Evolutionary conservation across 2,329 filamentous ascomycete genomes (phyloP).

Genomic region (Penicillium glabrum): DNA sequence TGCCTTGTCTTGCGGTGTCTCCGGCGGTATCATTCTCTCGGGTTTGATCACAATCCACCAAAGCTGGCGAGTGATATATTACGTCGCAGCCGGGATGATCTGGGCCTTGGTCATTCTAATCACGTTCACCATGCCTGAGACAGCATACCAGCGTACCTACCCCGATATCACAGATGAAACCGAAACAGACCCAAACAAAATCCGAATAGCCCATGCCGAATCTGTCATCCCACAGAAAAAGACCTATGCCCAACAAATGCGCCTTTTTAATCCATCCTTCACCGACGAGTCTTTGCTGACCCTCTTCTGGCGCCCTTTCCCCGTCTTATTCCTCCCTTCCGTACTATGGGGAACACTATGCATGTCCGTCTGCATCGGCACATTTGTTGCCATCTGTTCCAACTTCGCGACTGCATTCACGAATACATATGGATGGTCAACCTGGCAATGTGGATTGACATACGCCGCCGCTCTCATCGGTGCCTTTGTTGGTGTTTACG

Average conservation of each 20-base stretch:
- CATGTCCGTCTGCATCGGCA: constrained; percentile 34
- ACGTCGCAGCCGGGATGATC: constrained; percentile 48
- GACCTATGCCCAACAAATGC: neutral
- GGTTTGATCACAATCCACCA: constrained; percentile 36
- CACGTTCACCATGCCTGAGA: constrained; percentile 58
- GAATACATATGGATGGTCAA: neutral
- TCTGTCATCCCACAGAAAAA: neutral
- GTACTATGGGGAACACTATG: constrained; percentile 56
- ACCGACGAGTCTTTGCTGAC: neutral
- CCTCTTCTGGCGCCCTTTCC: constrained; percentile 45
- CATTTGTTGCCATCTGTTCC: constrained; percentile 1
- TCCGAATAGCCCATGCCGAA: neutral
- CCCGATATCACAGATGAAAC: neutral
- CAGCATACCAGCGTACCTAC: constrained; percentile 38
- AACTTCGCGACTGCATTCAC: constrained; percentile 2
- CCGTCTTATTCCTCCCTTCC: constrained; percentile 52
- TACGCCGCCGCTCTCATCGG: constrained; percentile 1
- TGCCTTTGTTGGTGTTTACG: neutral
- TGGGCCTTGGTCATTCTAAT: constrained; percentile 50
- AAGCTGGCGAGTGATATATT: constrained; percentile 32
- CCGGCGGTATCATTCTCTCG: constrained; percentile 31
- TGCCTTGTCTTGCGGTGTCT: constrained; percentile 26
- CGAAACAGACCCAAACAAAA: neutral
- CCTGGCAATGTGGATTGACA: neutral
- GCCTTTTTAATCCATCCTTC: neutral